Conservation (phyloP, 2,329 filamentous ascomycete genomes). For the Helicocarpus griseus region DNA sequence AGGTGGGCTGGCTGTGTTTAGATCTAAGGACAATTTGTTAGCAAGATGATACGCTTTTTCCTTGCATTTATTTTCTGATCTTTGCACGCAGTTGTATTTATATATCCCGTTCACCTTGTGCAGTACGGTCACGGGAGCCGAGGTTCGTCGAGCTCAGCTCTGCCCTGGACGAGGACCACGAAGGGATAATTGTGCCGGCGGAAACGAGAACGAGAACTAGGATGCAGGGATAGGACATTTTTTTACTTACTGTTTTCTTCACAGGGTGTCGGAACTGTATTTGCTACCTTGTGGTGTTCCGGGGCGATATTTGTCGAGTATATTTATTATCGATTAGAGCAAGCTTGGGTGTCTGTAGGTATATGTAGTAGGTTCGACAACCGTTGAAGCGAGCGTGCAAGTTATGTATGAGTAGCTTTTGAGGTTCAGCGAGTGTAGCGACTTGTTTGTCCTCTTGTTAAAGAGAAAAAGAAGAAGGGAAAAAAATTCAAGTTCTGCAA, state of each 20-base stretch:
- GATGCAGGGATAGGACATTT: no score
- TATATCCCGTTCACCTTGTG: background rate
- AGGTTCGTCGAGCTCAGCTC: no score
- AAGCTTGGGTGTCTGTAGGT: background rate
- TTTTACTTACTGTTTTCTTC: background rate
- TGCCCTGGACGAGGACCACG: no score
- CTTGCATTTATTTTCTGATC: background rate
- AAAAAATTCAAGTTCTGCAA: background rate
- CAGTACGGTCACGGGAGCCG: background rate
- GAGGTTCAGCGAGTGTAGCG: background rate
- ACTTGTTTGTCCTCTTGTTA: background rate
- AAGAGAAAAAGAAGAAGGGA: background rate
- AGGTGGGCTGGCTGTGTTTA: no score
- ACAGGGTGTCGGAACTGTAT: no score
- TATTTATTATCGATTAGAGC: no score
- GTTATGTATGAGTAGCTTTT: background rate
- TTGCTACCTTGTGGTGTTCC: background rate
- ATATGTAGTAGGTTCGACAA: background rate
- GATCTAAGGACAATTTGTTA: no score
- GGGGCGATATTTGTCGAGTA: no score
- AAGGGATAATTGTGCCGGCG: background rate
- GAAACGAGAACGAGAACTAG: background rate
- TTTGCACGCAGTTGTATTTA: no score
- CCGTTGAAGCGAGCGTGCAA: background rate
- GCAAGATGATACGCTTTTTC: background rate